These are phyloP conservation scores for Larix kaempferi DNA, from an alignment of 75 land plant species.

Conservation along the genomic window DNA sequence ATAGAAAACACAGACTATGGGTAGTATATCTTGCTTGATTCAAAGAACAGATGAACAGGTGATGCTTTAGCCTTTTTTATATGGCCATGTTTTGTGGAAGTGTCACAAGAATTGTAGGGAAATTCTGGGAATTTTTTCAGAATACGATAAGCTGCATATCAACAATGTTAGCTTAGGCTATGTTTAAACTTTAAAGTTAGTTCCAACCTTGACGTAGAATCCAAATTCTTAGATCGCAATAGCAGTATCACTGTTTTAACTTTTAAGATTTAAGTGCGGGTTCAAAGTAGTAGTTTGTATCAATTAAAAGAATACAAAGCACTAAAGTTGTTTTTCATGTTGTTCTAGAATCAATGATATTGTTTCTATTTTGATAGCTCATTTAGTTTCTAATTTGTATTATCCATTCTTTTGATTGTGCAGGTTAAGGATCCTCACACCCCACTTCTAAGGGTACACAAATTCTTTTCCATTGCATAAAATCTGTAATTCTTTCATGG, in stretches of 20 bases:
- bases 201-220: background rate
- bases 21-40: no score
- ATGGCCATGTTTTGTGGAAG: background rate
- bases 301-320: background rate
- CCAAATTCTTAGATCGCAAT: background rate
- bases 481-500: no score
- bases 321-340: background rate
- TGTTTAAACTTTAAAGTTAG: background rate
- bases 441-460: slow-evolving; percentile 56
- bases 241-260: background rate
- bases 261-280: background rate
- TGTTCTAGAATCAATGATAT: no score
- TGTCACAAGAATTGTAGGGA: no score
- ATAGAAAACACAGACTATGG: no score
- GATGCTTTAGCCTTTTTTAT: background rate
- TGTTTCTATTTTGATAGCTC: background rate
- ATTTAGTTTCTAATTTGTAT: slow-evolving; percentile 3
- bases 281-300: background rate
- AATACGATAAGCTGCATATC: no score
- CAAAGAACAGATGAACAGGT: background rate
- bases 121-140: no score
- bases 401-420: slow-evolving; percentile 7
- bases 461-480: background rate
- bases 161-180: background rate
- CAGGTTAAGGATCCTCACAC: slow-evolving; percentile 70